A percentile compares a stretch with the other conserved stretches of the same genome.
phyloP scores from a whole-genome alignment of 1,284 basidiomycete genomes.

The Trametes pubescens region DNA sequence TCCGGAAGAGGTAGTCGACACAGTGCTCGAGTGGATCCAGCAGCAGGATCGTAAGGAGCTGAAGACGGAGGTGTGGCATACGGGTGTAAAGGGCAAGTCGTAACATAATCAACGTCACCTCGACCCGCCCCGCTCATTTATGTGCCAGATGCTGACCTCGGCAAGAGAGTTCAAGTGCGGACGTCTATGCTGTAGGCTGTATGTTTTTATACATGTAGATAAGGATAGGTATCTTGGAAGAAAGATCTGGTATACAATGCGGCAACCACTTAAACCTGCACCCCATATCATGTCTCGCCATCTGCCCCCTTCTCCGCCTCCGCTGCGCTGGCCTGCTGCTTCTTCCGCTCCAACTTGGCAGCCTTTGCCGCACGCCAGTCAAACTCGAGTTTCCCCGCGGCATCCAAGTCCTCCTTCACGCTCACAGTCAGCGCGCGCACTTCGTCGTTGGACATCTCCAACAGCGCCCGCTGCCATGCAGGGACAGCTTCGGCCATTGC shows the following conservation, averaged over 20 bases:
- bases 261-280: neutral
- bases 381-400: constrained; percentile 32
- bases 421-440: constrained; percentile 35
- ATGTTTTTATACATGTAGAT: neutral
- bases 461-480: constrained; percentile 40
- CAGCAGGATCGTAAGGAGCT: neutral
- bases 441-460: constrained; percentile 39
- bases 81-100: neutral
- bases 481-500: constrained; percentile 6
- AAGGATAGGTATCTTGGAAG: neutral
- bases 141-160: neutral
- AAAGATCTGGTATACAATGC: neutral
- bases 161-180: neutral
- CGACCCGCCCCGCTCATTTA: neutral
- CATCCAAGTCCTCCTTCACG: constrained; percentile 41
- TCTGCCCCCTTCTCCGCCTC: neutral
- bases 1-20: constrained; percentile 5
- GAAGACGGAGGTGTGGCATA: constrained; percentile 5
- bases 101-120: neutral
- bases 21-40: constrained; percentile 3
- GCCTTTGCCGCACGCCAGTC: constrained; percentile 37
- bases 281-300: neutral
- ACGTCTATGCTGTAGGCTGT: constrained; percentile 12
- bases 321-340: neutral
- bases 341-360: constrained; percentile 26